A percentile compares a stretch with the other conserved stretches of the same genome.
These are phyloP conservation scores for Aspergillus sp. DNA, from an alignment of 2,329 filamentous ascomycete species.

Conservation along the genomic window DNA sequence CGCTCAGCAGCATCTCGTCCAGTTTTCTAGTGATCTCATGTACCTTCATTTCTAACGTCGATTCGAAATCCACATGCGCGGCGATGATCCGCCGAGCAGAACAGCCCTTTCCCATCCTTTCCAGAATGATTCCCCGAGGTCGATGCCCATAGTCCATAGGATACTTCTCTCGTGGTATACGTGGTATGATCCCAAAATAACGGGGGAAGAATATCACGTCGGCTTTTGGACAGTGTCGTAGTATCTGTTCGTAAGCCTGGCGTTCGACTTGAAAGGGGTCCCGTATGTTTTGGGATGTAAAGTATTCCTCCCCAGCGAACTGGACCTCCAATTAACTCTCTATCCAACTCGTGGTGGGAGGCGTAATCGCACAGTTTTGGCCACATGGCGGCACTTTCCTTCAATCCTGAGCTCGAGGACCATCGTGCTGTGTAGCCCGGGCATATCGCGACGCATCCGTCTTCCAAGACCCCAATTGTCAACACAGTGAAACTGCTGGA, in stretches of 20 bases:
- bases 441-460: conserved; percentile 6
- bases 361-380: conserved; percentile 2
- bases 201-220: conserved; percentile 1
- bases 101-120: background rate
- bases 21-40: background rate
- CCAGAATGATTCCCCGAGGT: conserved; percentile 4
- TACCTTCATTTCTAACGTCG: background rate
- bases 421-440: conserved; percentile 3
- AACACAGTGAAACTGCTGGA: conserved; percentile 4
- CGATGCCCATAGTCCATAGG: conserved; percentile 1
- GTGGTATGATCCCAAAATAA: conserved; percentile 6
- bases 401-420: conserved; percentile 1
- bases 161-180: conserved; percentile 5
- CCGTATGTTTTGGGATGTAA: conserved; percentile 1
- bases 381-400: background rate
- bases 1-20: conserved; percentile 1
- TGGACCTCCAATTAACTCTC: background rate
- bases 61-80: background rate
- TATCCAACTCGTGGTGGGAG: background rate
- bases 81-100: background rate
- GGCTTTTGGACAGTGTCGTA: conserved; percentile 1
- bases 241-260: conserved; percentile 9
- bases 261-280: conserved; percentile 7
- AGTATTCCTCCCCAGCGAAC: conserved; percentile 1
- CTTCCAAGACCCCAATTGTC: conserved; percentile 3